phyloP scores from a whole-genome alignment of 2,329 filamentous ascomycete genomes.

The Dryadomyces quercus-mongolicae region DNA sequence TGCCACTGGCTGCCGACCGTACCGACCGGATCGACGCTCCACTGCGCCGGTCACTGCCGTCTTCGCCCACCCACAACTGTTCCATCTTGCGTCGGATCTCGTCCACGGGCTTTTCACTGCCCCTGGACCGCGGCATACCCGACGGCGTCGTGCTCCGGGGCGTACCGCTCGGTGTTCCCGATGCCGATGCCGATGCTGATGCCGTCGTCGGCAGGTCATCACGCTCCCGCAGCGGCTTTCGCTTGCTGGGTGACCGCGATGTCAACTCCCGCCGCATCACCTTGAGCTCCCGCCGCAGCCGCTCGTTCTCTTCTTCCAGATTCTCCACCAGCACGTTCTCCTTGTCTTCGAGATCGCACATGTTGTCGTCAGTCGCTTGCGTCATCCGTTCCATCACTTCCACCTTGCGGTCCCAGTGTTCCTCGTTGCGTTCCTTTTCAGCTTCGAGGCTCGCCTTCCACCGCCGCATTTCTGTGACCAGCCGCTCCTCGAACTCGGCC shows the following conservation, averaged over 20 bases:
- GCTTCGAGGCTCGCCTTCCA: constrained; percentile 71
- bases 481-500: constrained; percentile 67
- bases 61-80: constrained; percentile 33
- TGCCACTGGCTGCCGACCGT: constrained; percentile 7
- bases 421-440: constrained; percentile 69
- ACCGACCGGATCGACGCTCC: constrained; percentile 5
- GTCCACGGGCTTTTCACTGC: constrained; percentile 8
- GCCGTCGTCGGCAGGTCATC: constrained; percentile 27
- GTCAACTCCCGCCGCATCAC: constrained; percentile 54
- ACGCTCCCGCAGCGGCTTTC: constrained; percentile 41
- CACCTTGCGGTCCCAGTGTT: constrained; percentile 74
- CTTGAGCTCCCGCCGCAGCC: constrained; percentile 51
- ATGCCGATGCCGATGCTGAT: constrained; percentile 5
- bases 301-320: constrained; percentile 59
- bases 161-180: not conserved
- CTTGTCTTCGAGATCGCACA: constrained; percentile 39
- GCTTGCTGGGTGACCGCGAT: constrained; percentile 50
- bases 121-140: constrained; percentile 6
- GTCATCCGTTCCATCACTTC: constrained; percentile 41
- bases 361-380: constrained; percentile 24
- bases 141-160: constrained; percentile 3
- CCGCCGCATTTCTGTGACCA: constrained; percentile 63
- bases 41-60: constrained; percentile 8
- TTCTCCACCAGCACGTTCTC: constrained; percentile 51
- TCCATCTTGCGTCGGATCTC: constrained; percentile 35